A percentile compares a stretch with the other conserved stretches of the same genome.
phyloP scores from a whole-genome alignment of 768 basidiomycete genomes.

The Rhodotorula kratochvilovae region DNA sequence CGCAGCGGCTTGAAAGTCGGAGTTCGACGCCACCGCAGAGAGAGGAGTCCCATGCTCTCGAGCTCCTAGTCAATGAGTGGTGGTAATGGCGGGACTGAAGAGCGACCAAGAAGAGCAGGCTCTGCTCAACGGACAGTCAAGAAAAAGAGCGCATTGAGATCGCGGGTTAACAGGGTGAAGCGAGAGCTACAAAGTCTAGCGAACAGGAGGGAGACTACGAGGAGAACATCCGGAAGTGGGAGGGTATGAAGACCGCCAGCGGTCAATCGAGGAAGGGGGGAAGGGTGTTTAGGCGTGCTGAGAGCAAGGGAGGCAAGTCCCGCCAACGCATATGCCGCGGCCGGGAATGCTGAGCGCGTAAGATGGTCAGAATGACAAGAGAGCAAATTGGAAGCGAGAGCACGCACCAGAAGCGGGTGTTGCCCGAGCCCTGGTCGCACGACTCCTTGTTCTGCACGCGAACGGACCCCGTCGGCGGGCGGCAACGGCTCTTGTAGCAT shows the following conservation, averaged over 20 bases:
- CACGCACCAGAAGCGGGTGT: conserved; percentile 36
- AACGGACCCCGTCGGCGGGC: conserved; percentile 28
- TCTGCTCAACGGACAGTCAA: too few species aligned
- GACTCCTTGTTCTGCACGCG: conserved; percentile 20
- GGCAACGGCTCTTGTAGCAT: conserved; percentile 26
- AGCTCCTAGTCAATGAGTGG: too few species aligned
- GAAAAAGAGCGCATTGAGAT: too few species aligned
- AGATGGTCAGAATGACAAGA: not conserved
- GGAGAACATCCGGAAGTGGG: not conserved
- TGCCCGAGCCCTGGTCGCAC: conserved; percentile 32
- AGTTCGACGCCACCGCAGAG: too few species aligned
- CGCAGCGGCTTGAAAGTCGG: too few species aligned
- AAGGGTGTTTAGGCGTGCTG: conserved; percentile 15
- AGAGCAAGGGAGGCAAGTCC: conserved; percentile 27
- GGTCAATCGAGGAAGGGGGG: not conserved
- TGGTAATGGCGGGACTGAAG: too few species aligned
- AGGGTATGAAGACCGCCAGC: not conserved
- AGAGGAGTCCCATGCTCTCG: too few species aligned
- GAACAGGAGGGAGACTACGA: too few species aligned
- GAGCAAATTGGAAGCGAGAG: not conserved
- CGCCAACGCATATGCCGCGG: conserved; percentile 22
- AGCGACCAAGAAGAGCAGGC: too few species aligned
- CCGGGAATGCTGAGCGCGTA: conserved; percentile 12
- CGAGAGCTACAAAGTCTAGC: too few species aligned
- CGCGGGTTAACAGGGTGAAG: too few species aligned